A percentile compares a stretch with the other conserved stretches of the same genome.
phyloP scores from a whole-genome alignment of 306 rosid genomes.

The Calophaca sinica region DNA sequence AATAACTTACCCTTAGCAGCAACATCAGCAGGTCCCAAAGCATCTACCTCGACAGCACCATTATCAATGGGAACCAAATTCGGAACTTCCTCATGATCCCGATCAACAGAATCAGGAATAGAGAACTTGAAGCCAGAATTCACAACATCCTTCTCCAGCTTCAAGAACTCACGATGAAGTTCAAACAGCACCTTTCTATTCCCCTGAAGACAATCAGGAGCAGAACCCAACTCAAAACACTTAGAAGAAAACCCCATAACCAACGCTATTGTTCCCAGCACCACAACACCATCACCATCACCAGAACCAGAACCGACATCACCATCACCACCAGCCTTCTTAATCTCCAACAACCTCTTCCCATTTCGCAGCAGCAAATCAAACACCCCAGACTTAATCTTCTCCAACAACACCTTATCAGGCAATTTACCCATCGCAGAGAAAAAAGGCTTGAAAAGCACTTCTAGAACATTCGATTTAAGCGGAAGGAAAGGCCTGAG shows the following conservation, averaged over 20 bases:
- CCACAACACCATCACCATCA: conserved; percentile 49
- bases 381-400: conserved; percentile 72
- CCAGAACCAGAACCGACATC: conserved; percentile 25
- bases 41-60: conserved; percentile 46
- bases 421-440: conserved; percentile 54
- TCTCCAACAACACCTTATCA: conserved; percentile 76
- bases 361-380: conserved; percentile 65
- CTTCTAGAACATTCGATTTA: conserved; percentile 51
- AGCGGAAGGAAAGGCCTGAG: conserved; percentile 78
- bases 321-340: conserved; percentile 64
- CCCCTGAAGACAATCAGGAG: conserved; percentile 79
- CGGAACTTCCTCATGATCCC: conserved; percentile 67
- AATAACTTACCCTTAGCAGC: conserved; percentile 49
- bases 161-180: conserved; percentile 70
- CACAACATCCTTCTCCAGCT: conserved; percentile 77
- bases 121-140: conserved; percentile 62
- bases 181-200: conserved; percentile 77
- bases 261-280: conserved; percentile 65
- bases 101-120: conserved; percentile 53
- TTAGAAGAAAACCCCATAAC: conserved; percentile 61
- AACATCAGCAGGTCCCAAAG: conserved; percentile 40
- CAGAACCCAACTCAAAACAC: conserved; percentile 81
- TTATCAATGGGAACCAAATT: conserved; percentile 60
- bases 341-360: conserved; percentile 65
- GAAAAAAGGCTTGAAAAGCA: conserved; percentile 63